Evolutionary conservation across 345 rosid species (phyloP).

Genomic region (Salix dunnii): DNA sequence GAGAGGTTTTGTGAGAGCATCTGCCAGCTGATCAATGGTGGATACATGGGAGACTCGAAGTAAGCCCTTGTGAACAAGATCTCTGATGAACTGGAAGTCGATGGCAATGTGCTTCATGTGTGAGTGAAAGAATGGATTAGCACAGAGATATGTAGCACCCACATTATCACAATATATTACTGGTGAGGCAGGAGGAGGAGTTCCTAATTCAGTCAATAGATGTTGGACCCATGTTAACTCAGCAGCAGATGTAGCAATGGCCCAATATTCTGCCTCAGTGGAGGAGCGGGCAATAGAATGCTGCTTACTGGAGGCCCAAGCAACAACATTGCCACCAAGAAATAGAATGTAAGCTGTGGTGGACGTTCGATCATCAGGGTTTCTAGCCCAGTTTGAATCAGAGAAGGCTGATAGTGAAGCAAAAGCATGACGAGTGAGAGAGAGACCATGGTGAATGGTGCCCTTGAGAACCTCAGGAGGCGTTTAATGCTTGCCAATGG

Average conservation of each 20-base stretch:
- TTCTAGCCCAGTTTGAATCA: not conserved
- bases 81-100: not conserved
- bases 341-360: fast-evolving
- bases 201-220: fast-evolving
- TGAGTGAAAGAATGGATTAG: not conserved
- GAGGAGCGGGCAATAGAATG: fast-evolving
- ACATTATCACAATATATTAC: not conserved
- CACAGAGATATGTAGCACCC: fast-evolving
- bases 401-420: not conserved
- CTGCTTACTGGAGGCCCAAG: not conserved
- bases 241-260: fast-evolving
- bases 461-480: not conserved
- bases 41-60: not conserved
- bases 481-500: not conserved
- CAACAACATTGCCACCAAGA: not conserved
- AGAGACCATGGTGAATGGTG: not conserved
- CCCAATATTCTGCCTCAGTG: fast-evolving
- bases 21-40: fast-evolving
- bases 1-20: not conserved
- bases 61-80: fast-evolving
- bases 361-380: not conserved
- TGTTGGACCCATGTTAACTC: not conserved
- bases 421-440: fast-evolving
- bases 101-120: not conserved
- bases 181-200: fast-evolving